These are phyloP conservation scores for Coniferiporia weirii DNA, from an alignment of 1,284 basidiomycete species.

Conservation along the genomic window DNA sequence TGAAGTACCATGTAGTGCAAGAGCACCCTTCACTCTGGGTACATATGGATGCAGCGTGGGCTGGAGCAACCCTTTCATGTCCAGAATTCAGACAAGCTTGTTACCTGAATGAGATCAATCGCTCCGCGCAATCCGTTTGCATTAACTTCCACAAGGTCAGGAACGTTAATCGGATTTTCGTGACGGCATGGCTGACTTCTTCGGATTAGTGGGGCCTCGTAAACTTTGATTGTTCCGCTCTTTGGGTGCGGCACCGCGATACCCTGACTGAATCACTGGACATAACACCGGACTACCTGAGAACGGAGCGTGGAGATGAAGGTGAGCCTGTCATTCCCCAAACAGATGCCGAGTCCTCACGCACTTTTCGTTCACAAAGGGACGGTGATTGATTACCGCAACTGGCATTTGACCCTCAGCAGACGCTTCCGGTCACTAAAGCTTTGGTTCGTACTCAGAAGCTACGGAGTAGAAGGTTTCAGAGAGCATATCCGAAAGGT, in stretches of 20 bases:
- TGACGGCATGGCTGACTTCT: background rate
- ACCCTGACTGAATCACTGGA: constrained; percentile 80
- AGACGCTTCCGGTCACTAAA: constrained; percentile 89
- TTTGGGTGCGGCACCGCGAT: constrained; percentile 76
- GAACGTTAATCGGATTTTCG: background rate
- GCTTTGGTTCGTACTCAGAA: constrained; percentile 90
- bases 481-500: constrained; percentile 60
- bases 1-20: constrained; percentile 38
- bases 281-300: constrained; percentile 82
- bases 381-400: constrained; percentile 86
- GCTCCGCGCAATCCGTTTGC: constrained; percentile 75
- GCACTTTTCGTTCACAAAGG: constrained; percentile 38
- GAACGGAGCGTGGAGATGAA: constrained; percentile 68
- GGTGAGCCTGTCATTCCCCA: constrained; percentile 36
- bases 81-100: constrained; percentile 69
- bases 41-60: constrained; percentile 94
- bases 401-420: constrained; percentile 89
- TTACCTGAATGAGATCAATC: constrained; percentile 72
- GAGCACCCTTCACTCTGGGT: constrained; percentile 73
- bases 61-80: constrained; percentile 73
- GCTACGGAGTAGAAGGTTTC: constrained; percentile 78
- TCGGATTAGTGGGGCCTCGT: constrained; percentile 67
- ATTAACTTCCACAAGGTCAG: constrained; percentile 87
- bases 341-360: too few species aligned
- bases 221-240: constrained; percentile 80